phyloP scores from a whole-genome alignment of 257 asterid genomes.

The Catharanthus roseus region DNA sequence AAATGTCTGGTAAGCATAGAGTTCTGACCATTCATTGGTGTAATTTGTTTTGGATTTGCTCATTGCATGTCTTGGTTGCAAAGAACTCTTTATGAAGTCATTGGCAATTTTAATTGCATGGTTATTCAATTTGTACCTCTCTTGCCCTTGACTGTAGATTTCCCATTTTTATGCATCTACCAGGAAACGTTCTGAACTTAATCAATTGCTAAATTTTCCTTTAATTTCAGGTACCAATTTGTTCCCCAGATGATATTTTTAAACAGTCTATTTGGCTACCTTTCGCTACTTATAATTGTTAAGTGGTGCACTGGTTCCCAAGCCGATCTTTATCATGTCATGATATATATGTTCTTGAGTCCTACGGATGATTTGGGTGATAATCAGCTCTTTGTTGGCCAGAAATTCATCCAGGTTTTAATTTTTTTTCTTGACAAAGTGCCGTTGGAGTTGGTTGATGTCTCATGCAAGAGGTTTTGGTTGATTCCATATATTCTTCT shows the following conservation, averaged over 20 bases:
- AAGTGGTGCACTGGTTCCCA: constrained; percentile 70
- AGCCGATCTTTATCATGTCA: constrained; percentile 63
- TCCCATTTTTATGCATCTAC: background rate
- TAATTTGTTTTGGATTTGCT: background rate
- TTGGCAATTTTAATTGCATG: background rate
- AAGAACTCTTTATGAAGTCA: background rate
- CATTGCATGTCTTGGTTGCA: background rate
- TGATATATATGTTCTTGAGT: constrained; percentile 66
- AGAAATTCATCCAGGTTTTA: constrained; percentile 52
- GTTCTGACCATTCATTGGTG: background rate
- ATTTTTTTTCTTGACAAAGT: constrained; percentile 13
- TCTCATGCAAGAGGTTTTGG: background rate
- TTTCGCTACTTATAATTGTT: constrained; percentile 35
- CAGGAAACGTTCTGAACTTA: background rate
- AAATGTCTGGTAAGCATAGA: constrained; percentile 40
- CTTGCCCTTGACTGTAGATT: background rate
- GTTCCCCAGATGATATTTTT: constrained; percentile 40
- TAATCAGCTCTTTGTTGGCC: constrained; percentile 54
- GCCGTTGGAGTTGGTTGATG: background rate
- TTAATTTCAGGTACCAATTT: constrained; percentile 49
- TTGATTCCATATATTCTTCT: constrained; percentile 9
- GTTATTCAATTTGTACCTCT: background rate
- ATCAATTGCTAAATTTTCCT: constrained; percentile 5
- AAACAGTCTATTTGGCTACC: constrained; percentile 26
- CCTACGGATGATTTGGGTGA: constrained; percentile 59